Conservation (phyloP, 2,329 filamentous ascomycete species). For the Penicillium sp. region DNA sequence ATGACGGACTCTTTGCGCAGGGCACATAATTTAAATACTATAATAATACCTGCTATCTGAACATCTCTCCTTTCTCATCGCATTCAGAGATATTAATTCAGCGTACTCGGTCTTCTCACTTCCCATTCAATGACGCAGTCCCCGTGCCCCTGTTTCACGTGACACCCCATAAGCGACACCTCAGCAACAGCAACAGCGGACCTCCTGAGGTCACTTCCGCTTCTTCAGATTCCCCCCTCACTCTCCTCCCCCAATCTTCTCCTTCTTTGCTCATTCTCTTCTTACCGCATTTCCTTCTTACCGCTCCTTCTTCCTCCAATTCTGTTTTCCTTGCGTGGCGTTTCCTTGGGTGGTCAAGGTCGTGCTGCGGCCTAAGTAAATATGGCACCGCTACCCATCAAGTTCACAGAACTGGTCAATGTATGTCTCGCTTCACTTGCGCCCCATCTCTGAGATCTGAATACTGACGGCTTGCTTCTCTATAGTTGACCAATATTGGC, state of each 20-base stretch:
- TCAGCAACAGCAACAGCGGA: slow-evolving; percentile 37
- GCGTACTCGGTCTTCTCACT: not conserved
- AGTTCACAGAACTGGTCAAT: slow-evolving; percentile 87
- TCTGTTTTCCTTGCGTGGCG: slow-evolving; percentile 34
- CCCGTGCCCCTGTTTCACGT: slow-evolving; percentile 29
- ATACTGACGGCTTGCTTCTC: slow-evolving; percentile 31
- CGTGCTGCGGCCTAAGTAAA: slow-evolving; percentile 42
- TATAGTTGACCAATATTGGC: slow-evolving; percentile 50
- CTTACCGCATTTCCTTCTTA: too few relatives aligned
- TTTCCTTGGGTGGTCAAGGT: slow-evolving; percentile 41
- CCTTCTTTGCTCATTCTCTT: slow-evolving; percentile 17
- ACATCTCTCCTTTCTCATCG: not conserved
- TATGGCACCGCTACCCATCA: slow-evolving; percentile 71
- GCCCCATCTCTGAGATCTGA: slow-evolving; percentile 17
- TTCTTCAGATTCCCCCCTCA: slow-evolving; percentile 27
- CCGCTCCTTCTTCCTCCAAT: slow-evolving; percentile 12
- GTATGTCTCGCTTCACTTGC: slow-evolving; percentile 44
- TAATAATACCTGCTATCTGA: too few relatives aligned
- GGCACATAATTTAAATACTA: not conserved
- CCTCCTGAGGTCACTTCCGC: slow-evolving; percentile 41
- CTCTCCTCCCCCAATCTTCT: slow-evolving; percentile 15
- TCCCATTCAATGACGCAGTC: slow-evolving; percentile 3
- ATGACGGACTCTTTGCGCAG: not conserved
- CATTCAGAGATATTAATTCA: not conserved
- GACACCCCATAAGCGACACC: slow-evolving; percentile 37